Evolutionary conservation across 1,284 basidiomycete species (phyloP).

Genomic region (Schizophyllum amplum): DNA sequence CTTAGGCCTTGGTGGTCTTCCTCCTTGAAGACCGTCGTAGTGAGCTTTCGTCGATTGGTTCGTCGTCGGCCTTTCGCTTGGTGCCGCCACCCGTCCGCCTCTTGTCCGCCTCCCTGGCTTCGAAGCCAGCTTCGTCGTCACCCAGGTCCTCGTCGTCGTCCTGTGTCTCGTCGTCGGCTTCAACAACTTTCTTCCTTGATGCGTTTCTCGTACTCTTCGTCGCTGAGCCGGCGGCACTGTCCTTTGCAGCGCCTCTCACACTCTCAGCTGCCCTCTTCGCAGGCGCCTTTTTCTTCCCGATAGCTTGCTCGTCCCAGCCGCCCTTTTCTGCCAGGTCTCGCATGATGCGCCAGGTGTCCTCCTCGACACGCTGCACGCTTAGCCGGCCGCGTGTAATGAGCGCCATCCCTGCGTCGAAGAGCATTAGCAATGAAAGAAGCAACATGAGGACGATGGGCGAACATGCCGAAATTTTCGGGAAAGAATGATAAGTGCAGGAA

Average conservation of each 20-base stretch:
- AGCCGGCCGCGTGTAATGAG: conserved; percentile 80
- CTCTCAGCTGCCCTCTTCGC: conserved; percentile 9
- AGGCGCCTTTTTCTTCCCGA: conserved; percentile 16
- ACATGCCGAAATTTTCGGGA: no score
- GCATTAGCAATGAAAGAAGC: background rate
- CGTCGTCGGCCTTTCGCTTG: conserved; percentile 9
- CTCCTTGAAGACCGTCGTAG: conserved; percentile 3
- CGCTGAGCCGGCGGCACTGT: conserved; percentile 6
- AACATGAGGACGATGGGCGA: background rate
- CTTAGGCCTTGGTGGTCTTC: conserved; percentile 6
- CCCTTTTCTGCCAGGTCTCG: conserved; percentile 63
- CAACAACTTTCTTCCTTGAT: conserved; percentile 12
- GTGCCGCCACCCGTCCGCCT: conserved; percentile 9
- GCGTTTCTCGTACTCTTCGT: conserved; percentile 11
- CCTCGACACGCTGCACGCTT: conserved; percentile 78
- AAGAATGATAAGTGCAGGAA: conserved; percentile 5
- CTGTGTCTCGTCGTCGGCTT: conserved; percentile 12
- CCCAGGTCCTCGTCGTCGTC: conserved; percentile 12
- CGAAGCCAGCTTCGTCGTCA: conserved; percentile 5
- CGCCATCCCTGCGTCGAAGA: conserved; percentile 69
- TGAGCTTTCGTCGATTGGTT: conserved; percentile 8
- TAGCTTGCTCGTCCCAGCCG: conserved; percentile 48
- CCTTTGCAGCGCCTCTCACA: conserved; percentile 10
- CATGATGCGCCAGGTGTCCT: conserved; percentile 66
- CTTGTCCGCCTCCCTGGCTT: no score